Evolutionary conservation across 1,139 yeast genomes (phyloP), one percentile per base, ranked within the genome.

Genomic region (Zygosaccharomyces pseudobailii): DNA sequence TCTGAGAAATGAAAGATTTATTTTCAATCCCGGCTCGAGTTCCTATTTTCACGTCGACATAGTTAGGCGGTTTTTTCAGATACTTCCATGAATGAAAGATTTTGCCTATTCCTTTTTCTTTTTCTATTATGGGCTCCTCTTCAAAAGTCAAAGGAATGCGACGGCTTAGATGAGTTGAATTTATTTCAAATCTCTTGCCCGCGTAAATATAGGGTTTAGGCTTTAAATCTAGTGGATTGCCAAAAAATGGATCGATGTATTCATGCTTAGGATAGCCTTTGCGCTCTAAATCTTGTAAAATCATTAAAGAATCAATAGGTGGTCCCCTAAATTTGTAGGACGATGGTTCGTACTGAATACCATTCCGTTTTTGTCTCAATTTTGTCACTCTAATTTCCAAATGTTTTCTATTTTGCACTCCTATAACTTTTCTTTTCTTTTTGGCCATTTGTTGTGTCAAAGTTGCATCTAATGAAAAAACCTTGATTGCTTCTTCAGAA

Each of bases 201-300:
- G 90, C 89, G 66, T 80, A 82, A 2, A 78, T 65, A 50, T 82
- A 73, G 0, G 94, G 82, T 24, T 69, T 70, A 0, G 66, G 45
- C 1, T 84, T 82, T 4, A 78, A 69, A 54, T 85, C 87, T 1
- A 62, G 59, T 0, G 70, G 64, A 28, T 73, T 70, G 22, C 82
- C 75, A 57, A 79, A 89, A 55, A 68, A 80, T 0, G 96, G 96
- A 50, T 79, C 85, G 2, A 57, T 52, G 58, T 84, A 84, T 20
- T 80, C 74, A 8, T 79, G 67, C 52, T 75, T 71, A 1, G 84
- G 74, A 5, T 76, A 56, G 0, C 82, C 82, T 30, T 63, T 57
- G 0, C 64, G 58, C 25, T 75, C 77, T 35, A 84, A 69, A 13
- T 68, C 61, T 2, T 44, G 28, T 2, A 52, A 40, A 19, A 62